Conservation (phyloP, 2,329 filamentous ascomycete genomes). For the Botrytis elliptica region DNA sequence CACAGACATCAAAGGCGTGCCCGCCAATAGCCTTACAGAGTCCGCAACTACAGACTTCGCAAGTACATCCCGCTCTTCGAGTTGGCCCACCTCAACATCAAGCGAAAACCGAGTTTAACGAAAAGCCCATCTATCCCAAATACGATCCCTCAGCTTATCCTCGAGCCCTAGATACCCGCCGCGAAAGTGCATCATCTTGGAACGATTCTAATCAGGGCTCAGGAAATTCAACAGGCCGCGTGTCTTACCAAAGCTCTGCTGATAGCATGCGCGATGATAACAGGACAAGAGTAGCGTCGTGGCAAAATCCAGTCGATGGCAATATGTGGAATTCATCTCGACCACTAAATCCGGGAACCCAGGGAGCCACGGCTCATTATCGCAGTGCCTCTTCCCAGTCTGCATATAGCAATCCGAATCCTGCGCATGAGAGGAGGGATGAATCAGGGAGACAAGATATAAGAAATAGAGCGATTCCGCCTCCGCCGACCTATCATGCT, state of each 20-base stretch:
- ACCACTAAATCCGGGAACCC: neutral
- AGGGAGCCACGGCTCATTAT: constrained; percentile 1
- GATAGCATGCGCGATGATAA: neutral
- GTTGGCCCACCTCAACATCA: neutral
- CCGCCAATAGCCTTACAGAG: constrained; percentile 9
- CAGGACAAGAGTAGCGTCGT: constrained; percentile 10
- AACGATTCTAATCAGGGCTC: neutral
- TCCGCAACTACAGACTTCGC: constrained; percentile 4
- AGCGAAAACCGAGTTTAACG: neutral
- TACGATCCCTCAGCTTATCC: constrained; percentile 10
- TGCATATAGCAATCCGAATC: neutral
- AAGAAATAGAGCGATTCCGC: neutral
- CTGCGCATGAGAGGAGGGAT: neutral
- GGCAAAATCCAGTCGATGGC: neutral
- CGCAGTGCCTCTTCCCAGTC: constrained; percentile 9
- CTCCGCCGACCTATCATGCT: constrained; percentile 3
- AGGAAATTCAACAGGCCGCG: neutral
- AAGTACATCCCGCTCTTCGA: constrained; percentile 13
- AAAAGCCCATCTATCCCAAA: neutral
- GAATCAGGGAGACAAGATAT: neutral
- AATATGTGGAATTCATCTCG: constrained; percentile 9
- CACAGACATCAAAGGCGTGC: neutral
- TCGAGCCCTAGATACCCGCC: neutral
- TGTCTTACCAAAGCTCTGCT: neutral
- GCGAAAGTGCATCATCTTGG: constrained; percentile 15